A percentile compares a stretch with the other conserved stretches of the same genome.
phyloP scores from a whole-genome alignment of 352 stramenopile genomes.

The Phytophthora syringae region DNA sequence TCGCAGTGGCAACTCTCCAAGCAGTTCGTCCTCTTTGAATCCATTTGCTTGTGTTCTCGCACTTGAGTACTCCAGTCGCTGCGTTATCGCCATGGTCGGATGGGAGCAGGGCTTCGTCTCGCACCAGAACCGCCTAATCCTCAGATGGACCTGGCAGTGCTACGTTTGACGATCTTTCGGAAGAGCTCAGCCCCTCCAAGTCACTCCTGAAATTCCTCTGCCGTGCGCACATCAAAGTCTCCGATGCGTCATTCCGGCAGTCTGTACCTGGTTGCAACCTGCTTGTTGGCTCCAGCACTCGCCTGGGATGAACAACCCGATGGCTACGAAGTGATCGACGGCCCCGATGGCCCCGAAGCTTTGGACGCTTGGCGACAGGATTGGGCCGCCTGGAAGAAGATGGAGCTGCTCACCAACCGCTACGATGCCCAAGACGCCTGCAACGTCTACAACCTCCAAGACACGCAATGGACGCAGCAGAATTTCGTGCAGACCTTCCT shows the following conservation, averaged over 20 bases:
- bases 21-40: no score
- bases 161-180: constrained; percentile 31
- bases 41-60: no score
- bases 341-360: constrained; percentile 36
- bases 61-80: no score
- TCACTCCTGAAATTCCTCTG: constrained; percentile 25
- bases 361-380: constrained; percentile 59
- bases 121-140: no score
- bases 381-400: constrained; percentile 72
- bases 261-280: constrained; percentile 18
- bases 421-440: constrained; percentile 65
- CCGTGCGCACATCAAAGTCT: constrained; percentile 10
- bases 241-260: constrained; percentile 12
- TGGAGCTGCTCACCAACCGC: constrained; percentile 71
- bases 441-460: constrained; percentile 74
- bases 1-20: no score
- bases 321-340: constrained; percentile 85
- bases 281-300: constrained; percentile 2
- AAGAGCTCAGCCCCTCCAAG: constrained; percentile 9
- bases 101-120: no score
- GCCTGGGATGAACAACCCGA: constrained; percentile 81
- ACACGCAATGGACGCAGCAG: constrained; percentile 74
- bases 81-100: no score
- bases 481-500: constrained; percentile 81
- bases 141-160: constrained; percentile 20